Evolutionary conservation across 352 stramenopile genomes (phyloP), one percentile per base, ranked within the genome.

Genomic region (Thraustochytrium striatum): DNA sequence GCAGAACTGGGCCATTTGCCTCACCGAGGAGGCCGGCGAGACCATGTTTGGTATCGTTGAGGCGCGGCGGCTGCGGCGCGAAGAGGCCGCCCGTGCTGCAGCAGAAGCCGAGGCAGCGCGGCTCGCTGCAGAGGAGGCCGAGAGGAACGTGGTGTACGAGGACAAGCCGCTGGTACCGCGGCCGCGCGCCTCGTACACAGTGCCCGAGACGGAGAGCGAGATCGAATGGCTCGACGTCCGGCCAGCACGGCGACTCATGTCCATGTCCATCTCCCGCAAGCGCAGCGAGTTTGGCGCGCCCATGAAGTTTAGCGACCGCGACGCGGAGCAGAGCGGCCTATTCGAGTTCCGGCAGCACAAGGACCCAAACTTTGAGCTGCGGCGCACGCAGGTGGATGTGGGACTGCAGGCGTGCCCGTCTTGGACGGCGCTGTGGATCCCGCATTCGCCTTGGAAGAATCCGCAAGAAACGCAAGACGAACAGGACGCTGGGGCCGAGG

Each of bases 121-220:
- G 32, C 43, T 58, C 3, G 65, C 65, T 30, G 83, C 69, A 35
- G 83, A 86, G 62, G 62, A 83, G 36, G 78, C 78, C 2, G 1
- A 55, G 30, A 30, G 70, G 32, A 86, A 86, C n/a, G 78, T 80
- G 3, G 82, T 86, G 19, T 86, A 86, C 59, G 79, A 85, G 61
- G 83, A 86, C n/a, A 82, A 85, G 58, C 83, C 83, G 2, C 55
- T 85, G 21, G 36, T 83, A 21, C 43, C 82, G 11, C 25, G 59
- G 21, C 36, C 50, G 38, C 81, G 70, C 11, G 13, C 58, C n/a
- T 86, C 83, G 3, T 11, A 61, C 13, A 85, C 79, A 19, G 21
- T 25, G n/a, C 3, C 62, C 30, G 82, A 75, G 19, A 86, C 83
- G 11, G 35, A 69, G 57, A 25, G 2, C n/a, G 82, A 86, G 36